Percentiles rank a stretch among this genome's conserved stretches.
Conservation (phyloP, 1,139 yeast genomes). For the Hansenula sp. region DNA sequence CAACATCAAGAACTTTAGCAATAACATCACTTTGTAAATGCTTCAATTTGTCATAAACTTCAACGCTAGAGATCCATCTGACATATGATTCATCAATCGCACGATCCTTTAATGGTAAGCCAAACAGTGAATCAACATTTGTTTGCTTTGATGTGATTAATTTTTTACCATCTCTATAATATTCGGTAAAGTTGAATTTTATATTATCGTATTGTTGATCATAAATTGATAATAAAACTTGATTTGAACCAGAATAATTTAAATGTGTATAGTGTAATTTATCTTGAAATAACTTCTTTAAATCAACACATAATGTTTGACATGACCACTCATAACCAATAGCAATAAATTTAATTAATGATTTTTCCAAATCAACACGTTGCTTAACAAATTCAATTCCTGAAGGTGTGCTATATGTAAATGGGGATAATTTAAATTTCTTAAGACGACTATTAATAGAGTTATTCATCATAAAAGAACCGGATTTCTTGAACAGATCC, state of each 20-base stretch:
- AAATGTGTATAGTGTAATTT: constrained; percentile 4
- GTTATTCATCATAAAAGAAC: neutral
- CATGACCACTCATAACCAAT: constrained; percentile 23
- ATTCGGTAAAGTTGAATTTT: neutral
- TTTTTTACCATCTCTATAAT: neutral
- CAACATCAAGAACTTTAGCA: constrained; percentile 21
- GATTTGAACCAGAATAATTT: constrained; percentile 1
- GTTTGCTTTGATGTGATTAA: neutral
- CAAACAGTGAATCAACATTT: neutral
- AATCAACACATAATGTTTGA: constrained; percentile 20
- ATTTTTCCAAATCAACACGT: constrained; percentile 15
- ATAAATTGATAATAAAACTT: constrained; percentile 19
- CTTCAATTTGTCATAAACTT: constrained; percentile 14
- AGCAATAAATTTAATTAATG: constrained; percentile 15
- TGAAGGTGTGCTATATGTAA: constrained; percentile 11
- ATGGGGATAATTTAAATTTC: constrained; percentile 14
- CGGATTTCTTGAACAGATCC: constrained; percentile 12
- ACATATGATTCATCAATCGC: constrained; percentile 4
- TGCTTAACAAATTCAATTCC: constrained; percentile 18
- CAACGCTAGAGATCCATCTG: constrained; percentile 20
- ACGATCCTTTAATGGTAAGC: neutral
- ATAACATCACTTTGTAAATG: constrained; percentile 19
- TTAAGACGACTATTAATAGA: constrained; percentile 6
- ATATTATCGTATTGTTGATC: constrained; percentile 22
- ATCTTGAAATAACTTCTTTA: constrained; percentile 15